Evolutionary conservation across 495 filamentous ascomycete genomes (phyloP).

Genomic region (Cenococcum geophilum): DNA sequence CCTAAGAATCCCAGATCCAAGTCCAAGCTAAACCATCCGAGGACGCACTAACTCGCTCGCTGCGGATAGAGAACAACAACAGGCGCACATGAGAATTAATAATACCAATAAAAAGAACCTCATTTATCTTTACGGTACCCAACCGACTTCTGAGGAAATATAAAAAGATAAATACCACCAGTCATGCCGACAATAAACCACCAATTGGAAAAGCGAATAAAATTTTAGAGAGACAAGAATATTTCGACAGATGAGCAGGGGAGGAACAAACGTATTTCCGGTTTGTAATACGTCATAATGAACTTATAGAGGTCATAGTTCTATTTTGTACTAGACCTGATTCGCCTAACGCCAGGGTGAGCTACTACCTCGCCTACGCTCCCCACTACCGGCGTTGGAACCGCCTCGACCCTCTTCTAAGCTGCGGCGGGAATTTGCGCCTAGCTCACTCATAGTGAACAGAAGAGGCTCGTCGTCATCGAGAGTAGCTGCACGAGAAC

Average conservation of each 20-base stretch:
- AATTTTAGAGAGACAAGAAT: background rate
- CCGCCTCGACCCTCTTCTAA: conserved; percentile 54
- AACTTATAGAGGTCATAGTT: no score
- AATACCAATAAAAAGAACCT: background rate
- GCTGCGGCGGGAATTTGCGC: conserved; percentile 57
- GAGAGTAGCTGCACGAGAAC: conserved; percentile 25
- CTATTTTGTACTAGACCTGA: background rate
- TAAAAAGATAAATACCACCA: background rate
- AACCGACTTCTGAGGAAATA: background rate
- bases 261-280: no score
- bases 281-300: no score
- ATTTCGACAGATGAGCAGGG: background rate
- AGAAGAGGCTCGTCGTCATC: conserved; percentile 75
- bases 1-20: background rate
- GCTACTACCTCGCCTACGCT: conserved; percentile 14
- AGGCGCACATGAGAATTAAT: background rate
- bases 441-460: conserved; percentile 85
- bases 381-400: conserved; percentile 24
- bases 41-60: background rate
- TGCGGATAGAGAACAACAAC: background rate
- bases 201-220: background rate
- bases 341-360: background rate
- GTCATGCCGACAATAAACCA: background rate
- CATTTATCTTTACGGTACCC: background rate
- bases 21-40: background rate